Conservation (phyloP, 1,139 yeast species). For the Kurtzmaniella quercitrusa region DNA sequence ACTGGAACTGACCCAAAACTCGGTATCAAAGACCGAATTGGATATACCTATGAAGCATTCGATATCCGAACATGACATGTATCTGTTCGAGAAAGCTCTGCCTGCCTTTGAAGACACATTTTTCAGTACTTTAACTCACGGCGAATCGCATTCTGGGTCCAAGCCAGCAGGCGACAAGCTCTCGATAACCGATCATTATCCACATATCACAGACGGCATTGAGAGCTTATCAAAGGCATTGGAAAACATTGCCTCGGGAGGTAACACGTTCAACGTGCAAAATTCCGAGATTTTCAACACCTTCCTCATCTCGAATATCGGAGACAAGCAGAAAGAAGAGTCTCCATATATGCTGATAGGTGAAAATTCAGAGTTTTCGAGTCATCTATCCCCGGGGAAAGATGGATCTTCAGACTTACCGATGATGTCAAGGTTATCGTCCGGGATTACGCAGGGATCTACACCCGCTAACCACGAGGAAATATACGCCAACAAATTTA, state of each 20-base stretch:
- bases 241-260: slow-evolving; percentile 25
- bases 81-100: not conserved
- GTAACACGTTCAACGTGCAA: slow-evolving; percentile 23
- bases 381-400: not conserved
- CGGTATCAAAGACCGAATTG: not conserved
- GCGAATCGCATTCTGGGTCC: not conserved
- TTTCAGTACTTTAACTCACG: not conserved
- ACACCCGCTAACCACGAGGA: not conserved
- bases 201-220: slow-evolving; percentile 22
- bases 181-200: slow-evolving; percentile 9
- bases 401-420: not conserved
- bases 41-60: not conserved
- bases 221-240: slow-evolving; percentile 26
- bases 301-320: slow-evolving; percentile 16
- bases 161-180: not conserved
- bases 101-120: slow-evolving; percentile 1
- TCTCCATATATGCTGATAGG: not conserved
- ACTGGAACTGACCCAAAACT: not conserved
- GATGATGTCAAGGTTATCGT: not conserved
- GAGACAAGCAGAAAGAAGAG: slow-evolving; percentile 5
- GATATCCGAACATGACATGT: not conserved
- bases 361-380: not conserved
- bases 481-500: not conserved
- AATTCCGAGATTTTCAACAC: slow-evolving; percentile 27
- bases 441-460: not conserved